Evolutionary conservation across 164 flowering plant genomes (phyloP), one percentile per base, ranked within the genome.

Genomic region (Stephania japonica): DNA sequence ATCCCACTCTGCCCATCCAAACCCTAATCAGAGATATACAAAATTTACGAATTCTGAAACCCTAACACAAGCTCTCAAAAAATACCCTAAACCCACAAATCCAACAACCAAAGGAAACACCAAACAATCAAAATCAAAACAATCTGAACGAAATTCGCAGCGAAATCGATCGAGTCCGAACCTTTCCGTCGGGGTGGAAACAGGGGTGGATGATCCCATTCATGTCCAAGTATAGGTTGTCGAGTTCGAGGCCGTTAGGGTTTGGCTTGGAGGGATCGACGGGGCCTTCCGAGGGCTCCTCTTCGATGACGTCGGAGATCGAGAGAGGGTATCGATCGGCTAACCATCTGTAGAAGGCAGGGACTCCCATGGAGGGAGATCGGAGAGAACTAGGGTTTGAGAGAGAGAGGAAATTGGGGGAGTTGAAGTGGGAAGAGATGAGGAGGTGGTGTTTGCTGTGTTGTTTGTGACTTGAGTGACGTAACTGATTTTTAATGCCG

Each of bases 181-280:
- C 98, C 94, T 79, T 93, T 49, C 92, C 95, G 8, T 91, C 97
- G 0, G 98, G 98, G 47, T 94, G 98, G 73, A 94, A 94, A 79
- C 98, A 94, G 59, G 98, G 97, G 67, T 94, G 98, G 67, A 93
- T 91, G 74, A 93, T 93, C 14, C 97, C 97, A 68, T 93, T 93
- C 97, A 93, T 91, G 76, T 93, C 98, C 71, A 93, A 74, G 71
- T 93, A 93, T 67, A 94, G 72, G 70, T 94, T 94, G 78, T 94
- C 98, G 74, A 86, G 90, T 78, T 94, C 98, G 38, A 90, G 7
- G 65, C 84, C 87, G 65, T 94, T 94, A 68, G 98, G 98, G 82
- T 94, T 94, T 7, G 94, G 96, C 50, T 66, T 85, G 0, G 88
- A 82, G 12, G 80, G 77, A 64, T 94, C 96, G 43, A 86, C 66